These are phyloP conservation scores for Trifolium fragiferum DNA, from an alignment of 306 rosid species.

Conservation along the genomic window DNA sequence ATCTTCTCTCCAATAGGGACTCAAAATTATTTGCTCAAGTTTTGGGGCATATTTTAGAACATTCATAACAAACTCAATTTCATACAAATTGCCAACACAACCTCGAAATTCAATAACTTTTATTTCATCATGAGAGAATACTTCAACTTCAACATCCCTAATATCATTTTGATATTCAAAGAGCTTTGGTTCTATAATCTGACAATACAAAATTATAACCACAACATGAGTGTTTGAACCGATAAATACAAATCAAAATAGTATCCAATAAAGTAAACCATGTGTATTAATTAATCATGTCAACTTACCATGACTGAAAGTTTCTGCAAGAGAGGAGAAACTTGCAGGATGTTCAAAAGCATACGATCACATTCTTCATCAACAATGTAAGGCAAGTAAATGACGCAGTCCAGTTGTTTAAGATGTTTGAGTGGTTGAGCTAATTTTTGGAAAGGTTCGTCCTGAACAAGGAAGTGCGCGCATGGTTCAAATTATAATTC, in stretches of 20 bases:
- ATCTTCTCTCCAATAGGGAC: neutral
- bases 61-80: neutral
- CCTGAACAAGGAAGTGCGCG: neutral
- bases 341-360: neutral
- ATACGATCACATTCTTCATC: neutral
- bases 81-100: neutral
- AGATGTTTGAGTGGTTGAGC: neutral
- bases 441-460: neutral
- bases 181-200: neutral
- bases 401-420: neutral
- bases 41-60: neutral
- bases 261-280: neutral
- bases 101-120: neutral
- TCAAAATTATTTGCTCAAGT: neutral
- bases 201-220: too few relatives aligned
- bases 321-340: slow-evolving; percentile 8
- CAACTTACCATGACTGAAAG: neutral
- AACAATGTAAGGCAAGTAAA: neutral
- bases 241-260: too few relatives aligned
- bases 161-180: too few relatives aligned
- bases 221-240: too few relatives aligned
- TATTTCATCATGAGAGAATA: neutral
- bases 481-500: neutral
- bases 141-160: neutral
- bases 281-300: neutral